Evolutionary conservation across 352 stramenopile species (phyloP), one percentile per base, ranked within the genome.

Genomic region (Phytophthora palmivora): DNA sequence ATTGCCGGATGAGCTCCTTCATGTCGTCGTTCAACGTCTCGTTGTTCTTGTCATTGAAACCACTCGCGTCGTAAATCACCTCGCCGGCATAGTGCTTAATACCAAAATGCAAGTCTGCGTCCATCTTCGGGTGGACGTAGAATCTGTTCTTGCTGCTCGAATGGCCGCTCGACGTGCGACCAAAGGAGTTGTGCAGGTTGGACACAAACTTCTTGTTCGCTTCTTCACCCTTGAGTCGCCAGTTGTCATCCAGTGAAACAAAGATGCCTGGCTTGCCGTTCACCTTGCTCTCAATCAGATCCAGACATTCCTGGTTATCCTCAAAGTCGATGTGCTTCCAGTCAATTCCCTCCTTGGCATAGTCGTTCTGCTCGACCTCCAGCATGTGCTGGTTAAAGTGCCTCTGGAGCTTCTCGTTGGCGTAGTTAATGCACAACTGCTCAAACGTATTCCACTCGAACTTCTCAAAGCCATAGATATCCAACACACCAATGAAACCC

Each of bases 41-140:
- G 55, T 98, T 98, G 87, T 99, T 99, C 77, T 99, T 99, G 67
- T 99, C 97, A 26, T 99, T 97, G 70, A 99, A 99, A 28, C 94
- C 94, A 58, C 88, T 98, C 0, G 92, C 96, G 59, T 97, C 97
- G 78, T 99, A 99, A 36, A 97, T 92, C 12, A 99, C 96, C 63
- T 98, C 94, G 26, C 96, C 97, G 12, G 90, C 91, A 36, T 96
- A 96, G 46, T 97, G 89, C 46, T 87, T 89, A 53, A 97, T 96
- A 18, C 88, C 87, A 46, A 97, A 97, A 33, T 90, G 75, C 32
- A 96, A 74, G 28, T 90, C 90, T n/a, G 86, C 84, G 22, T 97
- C 87, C 22, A 98, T 88, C 69, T 96, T 97, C 0, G 91, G 88
- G 41, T 98, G 91, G 26, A 94, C 89, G 54, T 96, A 96, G 24